Base-by-base conservation (phyloP, 768 basidiomycete species). In the Calvatia gigantea region DNA sequence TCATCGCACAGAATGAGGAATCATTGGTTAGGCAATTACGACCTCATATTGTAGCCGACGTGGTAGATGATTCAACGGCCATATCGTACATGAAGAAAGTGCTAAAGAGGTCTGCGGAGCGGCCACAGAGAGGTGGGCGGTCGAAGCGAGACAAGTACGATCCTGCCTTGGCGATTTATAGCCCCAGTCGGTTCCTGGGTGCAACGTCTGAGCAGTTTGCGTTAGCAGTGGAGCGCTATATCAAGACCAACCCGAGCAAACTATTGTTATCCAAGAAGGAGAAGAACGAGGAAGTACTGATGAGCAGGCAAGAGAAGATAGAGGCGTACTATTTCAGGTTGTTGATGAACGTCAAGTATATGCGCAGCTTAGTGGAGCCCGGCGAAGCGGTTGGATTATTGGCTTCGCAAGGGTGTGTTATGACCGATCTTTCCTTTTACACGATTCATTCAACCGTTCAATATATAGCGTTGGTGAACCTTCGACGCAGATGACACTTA, bases 401-500 rank as follows among this genome's bases (percentile, higher is more conserved):
- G 44, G 97, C 97, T 9, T 96, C 96, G 15, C 97, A 99, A 77
- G 93, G 95, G 96, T 95, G 70, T 60, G 82, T 75, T 25, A 35
- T 33, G 33, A 41, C 47, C 4, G 39, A 32, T 8, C 2, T 21
- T 25, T 14, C 23, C 7, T 29, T 21, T 29, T 32, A 32, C 28
- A 58, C n/a, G 25, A 3, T 2, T 51, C 14, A 53, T 60, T 15
- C 28, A 17, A 8, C 29, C 17, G 31, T n/a, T 43, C 28, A 41
- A 42, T 51, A n/a, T 48, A 6, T 57, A 98, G 97, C 73, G 84
- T 99, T 39, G 97, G 97, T 49, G 97, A 99, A 70, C 97, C 97
- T 4, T 99, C 97, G 14, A 99, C 97, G 0, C 97, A 99, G 69
- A 99, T 99, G 97, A 99, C 97, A 7, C 74, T 99, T 60, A 99